A percentile compares a stretch with the other conserved stretches of the same genome.
Evolutionary conservation across 2,329 filamentous ascomycete species (phyloP).

Genomic region (Xylariaceae sp.): DNA sequence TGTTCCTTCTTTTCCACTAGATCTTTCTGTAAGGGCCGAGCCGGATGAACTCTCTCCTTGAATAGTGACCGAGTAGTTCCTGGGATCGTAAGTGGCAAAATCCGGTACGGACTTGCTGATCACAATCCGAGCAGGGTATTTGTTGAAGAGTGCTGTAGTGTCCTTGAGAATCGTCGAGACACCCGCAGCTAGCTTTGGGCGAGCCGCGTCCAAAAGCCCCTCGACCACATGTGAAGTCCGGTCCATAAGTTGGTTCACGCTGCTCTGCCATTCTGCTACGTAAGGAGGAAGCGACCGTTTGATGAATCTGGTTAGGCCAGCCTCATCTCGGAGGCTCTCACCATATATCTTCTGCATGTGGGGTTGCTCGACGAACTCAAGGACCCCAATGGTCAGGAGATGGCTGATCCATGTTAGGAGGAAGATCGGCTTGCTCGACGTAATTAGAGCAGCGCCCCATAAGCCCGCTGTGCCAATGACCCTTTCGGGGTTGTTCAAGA

Average conservation of each 20-base stretch:
- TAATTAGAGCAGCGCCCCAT: constrained; percentile 92
- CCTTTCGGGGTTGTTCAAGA: constrained; percentile 94
- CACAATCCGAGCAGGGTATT: constrained; percentile 80
- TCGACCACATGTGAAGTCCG: constrained; percentile 87
- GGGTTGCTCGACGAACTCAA: constrained; percentile 89
- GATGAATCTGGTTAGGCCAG: constrained; percentile 87
- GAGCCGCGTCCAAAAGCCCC: constrained; percentile 79
- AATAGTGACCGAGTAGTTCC: constrained; percentile 73
- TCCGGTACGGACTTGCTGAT: constrained; percentile 77
- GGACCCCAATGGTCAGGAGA: constrained; percentile 77
- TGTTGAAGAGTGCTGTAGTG: constrained; percentile 81
- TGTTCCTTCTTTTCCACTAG: constrained; percentile 69
- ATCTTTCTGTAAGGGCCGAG: constrained; percentile 52
- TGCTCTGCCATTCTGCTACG: constrained; percentile 77
- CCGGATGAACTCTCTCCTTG: constrained; percentile 58
- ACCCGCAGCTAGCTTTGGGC: constrained; percentile 79
- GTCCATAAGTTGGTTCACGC: constrained; percentile 80
- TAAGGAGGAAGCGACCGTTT: constrained; percentile 80
- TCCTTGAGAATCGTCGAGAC: constrained; percentile 85
- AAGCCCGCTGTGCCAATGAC: constrained; percentile 91
- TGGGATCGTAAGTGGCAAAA: constrained; percentile 71
- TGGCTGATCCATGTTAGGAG: constrained; percentile 82
- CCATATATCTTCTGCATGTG: constrained; percentile 99
- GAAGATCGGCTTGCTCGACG: constrained; percentile 82
- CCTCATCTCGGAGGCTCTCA: constrained; percentile 73